These are phyloP conservation scores for Phialophora macrospora DNA, from an alignment of 2,329 filamentous ascomycete genomes.

Conservation along the genomic window DNA sequence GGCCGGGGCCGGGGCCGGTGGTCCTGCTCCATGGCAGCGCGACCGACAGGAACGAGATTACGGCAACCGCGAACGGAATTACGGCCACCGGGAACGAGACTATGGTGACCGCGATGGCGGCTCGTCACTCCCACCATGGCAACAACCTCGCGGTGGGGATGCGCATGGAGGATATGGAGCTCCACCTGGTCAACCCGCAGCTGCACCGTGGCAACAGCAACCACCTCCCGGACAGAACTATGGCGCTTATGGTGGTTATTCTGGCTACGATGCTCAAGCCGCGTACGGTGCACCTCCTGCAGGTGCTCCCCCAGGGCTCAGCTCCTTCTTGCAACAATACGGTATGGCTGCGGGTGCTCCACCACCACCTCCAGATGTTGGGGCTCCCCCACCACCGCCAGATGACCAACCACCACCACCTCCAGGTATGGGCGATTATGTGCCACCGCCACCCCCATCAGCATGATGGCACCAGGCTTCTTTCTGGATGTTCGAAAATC, in stretches of 20 bases:
- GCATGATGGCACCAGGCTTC: not conserved
- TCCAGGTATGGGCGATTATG: conserved; percentile 31
- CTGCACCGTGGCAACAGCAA: conserved; percentile 67
- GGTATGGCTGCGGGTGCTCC: conserved; percentile 53
- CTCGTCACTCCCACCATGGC: conserved; percentile 44
- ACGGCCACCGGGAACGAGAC: not conserved
- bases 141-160: conserved; percentile 43
- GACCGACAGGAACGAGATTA: conserved; percentile 53
- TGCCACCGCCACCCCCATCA: conserved; percentile 32
- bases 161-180: conserved; percentile 53
- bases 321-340: conserved; percentile 67
- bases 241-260: conserved; percentile 63
- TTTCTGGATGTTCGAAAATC: not conserved
- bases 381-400: conserved; percentile 49
- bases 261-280: conserved; percentile 50
- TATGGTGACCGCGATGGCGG: conserved; percentile 38
- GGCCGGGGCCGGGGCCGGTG: too few relatives aligned
- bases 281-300: conserved; percentile 48
- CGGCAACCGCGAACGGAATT: conserved; percentile 42
- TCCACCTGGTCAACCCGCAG: conserved; percentile 46
- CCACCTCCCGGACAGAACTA: conserved; percentile 55
- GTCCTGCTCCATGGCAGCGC: conserved; percentile 73
- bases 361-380: conserved; percentile 56
- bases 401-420: conserved; percentile 34
- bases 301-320: conserved; percentile 61